Conservation (phyloP, 2,329 filamentous ascomycete genomes). For the Fusarium pseudograminearum region DNA sequence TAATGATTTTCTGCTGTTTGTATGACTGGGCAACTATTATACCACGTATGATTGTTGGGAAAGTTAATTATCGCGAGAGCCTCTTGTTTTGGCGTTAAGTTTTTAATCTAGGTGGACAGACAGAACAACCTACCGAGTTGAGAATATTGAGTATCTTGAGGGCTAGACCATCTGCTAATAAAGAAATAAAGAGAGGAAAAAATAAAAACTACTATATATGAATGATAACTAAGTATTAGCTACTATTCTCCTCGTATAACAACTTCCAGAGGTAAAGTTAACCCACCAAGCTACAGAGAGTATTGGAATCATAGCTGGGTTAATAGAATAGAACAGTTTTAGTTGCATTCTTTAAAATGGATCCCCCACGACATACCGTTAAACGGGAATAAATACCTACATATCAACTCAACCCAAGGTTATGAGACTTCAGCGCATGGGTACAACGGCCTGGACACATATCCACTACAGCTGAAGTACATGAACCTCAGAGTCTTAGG, state of each 20-base stretch:
- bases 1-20: too few species aligned
- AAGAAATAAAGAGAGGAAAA: neutral
- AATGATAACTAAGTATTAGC: too few species aligned
- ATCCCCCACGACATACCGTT: neutral
- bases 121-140: neutral
- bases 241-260: too few species aligned
- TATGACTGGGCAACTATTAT: too few species aligned
- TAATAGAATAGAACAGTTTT: neutral
- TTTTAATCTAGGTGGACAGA: neutral
- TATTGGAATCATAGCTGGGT: neutral
- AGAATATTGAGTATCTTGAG: neutral
- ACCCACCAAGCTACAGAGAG: too few species aligned
- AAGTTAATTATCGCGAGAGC: neutral
- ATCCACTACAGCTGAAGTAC: neutral
- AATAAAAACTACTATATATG: too few species aligned
- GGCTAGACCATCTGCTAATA: too few species aligned
- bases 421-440: too few species aligned
- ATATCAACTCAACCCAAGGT: neutral
- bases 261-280: neutral
- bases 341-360: neutral
- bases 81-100: neutral
- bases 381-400: neutral
- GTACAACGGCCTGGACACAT: neutral
- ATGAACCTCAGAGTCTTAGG: too few species aligned
- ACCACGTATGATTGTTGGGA: neutral